phyloP scores from a whole-genome alignment of 2,329 filamentous ascomycete genomes.

The Teratosphaeria zuluensis region DNA sequence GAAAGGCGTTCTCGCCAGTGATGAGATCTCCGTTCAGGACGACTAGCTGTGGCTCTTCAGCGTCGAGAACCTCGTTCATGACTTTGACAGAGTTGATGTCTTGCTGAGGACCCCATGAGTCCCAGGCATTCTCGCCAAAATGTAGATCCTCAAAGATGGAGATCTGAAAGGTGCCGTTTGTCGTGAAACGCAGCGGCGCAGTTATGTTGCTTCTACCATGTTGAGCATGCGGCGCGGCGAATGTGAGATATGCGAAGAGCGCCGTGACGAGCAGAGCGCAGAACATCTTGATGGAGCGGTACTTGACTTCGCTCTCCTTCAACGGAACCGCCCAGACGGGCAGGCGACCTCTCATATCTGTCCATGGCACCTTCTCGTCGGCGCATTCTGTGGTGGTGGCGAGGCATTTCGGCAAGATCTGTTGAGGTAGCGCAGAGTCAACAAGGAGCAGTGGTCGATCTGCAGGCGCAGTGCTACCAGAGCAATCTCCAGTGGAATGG shows the following conservation, averaged over 20 bases:
- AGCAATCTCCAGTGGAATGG: neutral
- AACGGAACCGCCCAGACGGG: neutral
- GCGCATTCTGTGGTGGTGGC: neutral
- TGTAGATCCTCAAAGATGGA: slow-evolving; percentile 61
- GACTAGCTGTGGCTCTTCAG: slow-evolving; percentile 50
- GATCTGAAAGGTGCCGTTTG: slow-evolving; percentile 36
- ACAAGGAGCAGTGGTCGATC: neutral
- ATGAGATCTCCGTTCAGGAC: slow-evolving; percentile 65
- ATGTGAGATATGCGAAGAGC: neutral
- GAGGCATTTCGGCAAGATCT: neutral
- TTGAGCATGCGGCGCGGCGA: neutral
- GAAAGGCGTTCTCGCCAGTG: slow-evolving; percentile 53
- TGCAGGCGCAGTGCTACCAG: neutral
- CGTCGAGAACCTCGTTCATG: slow-evolving; percentile 48
- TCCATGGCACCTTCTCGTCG: neutral
- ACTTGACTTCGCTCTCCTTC: neutral
- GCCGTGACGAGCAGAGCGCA: neutral
- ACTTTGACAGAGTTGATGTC: slow-evolving; percentile 50
- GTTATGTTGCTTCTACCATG: neutral
- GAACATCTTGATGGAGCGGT: slow-evolving; percentile 2
- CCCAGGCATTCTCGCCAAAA: slow-evolving; percentile 48
- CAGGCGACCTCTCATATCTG: neutral
- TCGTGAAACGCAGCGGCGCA: slow-evolving; percentile 17
- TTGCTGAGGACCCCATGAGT: slow-evolving; percentile 32
- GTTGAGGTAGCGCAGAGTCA: neutral